These are phyloP conservation scores for Prunus davidiana DNA, from an alignment of 306 rosid species.

Conservation along the genomic window DNA sequence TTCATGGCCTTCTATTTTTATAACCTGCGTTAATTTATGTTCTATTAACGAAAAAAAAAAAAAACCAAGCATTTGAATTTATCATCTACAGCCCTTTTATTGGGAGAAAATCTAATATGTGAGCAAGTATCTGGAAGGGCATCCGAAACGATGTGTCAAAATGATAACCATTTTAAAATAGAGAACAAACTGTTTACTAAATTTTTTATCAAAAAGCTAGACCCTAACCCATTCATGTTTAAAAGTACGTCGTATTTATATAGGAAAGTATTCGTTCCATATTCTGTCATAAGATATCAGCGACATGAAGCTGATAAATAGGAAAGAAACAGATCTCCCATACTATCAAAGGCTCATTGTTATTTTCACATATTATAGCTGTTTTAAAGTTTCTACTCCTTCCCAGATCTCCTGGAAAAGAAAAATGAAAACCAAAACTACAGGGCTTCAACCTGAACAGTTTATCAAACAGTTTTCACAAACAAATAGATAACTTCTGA, in stretches of 20 bases:
- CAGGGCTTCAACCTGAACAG: not conserved
- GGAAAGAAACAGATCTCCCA: not conserved
- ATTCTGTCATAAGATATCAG: not conserved
- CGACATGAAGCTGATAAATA: not conserved
- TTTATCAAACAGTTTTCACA: not conserved
- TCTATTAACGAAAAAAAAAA: constrained; percentile 10
- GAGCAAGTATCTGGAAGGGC: not conserved
- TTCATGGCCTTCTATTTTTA: constrained; percentile 76
- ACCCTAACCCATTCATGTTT: not conserved
- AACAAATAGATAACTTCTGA: no score
- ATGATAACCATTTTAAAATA: not conserved
- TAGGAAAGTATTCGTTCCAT: not conserved
- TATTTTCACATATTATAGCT: not conserved
- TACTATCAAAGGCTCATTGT: not conserved
- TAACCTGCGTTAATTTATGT: constrained; percentile 41
- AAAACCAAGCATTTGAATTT: not conserved
- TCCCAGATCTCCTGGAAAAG: not conserved
- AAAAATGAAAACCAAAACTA: not conserved
- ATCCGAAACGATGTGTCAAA: not conserved
- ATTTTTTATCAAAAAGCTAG: not conserved
- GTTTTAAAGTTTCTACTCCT: not conserved
- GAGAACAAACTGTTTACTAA: not conserved
- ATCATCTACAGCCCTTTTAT: not conserved
- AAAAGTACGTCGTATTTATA: not conserved
- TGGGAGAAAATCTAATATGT: not conserved